Percentiles rank a stretch among this genome's conserved stretches.
phyloP scores from a whole-genome alignment of 1,139 yeast species.

The Yamadazyma epiphylla region DNA sequence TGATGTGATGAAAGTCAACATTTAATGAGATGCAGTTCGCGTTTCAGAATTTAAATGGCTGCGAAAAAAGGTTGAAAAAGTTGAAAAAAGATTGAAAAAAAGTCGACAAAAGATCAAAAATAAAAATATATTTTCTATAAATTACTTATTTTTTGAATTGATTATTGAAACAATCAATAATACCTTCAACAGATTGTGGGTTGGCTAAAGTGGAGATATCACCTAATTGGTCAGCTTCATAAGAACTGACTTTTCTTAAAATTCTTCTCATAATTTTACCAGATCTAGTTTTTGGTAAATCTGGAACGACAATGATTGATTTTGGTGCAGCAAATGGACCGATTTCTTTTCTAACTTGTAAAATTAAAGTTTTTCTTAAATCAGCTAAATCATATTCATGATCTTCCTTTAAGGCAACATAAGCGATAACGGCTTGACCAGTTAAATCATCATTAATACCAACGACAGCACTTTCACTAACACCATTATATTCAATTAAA shows the following conservation, averaged over 20 bases:
- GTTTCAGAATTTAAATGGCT: constrained; percentile 1
- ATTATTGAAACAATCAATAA: constrained; percentile 45
- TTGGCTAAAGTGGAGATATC: constrained; percentile 76
- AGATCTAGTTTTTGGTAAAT: constrained; percentile 78
- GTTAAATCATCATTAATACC: constrained; percentile 80
- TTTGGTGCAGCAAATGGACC: constrained; percentile 87
- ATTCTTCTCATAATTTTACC: constrained; percentile 86
- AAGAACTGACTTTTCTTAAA: constrained; percentile 71
- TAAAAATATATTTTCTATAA: not conserved
- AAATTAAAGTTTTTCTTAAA: constrained; percentile 64
- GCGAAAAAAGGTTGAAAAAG: not conserved
- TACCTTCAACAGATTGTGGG: constrained; percentile 64
- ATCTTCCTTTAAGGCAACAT: constrained; percentile 58
- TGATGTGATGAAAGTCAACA: too few relatives aligned
- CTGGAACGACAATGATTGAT: constrained; percentile 65
- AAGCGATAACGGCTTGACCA: constrained; percentile 82
- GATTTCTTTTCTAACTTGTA: constrained; percentile 74
- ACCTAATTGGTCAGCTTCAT: constrained; percentile 76
- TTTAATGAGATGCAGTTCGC: too few relatives aligned
- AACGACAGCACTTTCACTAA: constrained; percentile 77
- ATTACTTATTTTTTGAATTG: constrained; percentile 23
- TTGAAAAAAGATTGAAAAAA: not conserved
- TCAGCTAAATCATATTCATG: constrained; percentile 44
- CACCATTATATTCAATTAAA: constrained; percentile 62
- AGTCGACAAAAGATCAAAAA: not conserved